Conservation (phyloP, 345 rosid species). For the Lenwebbia sp. region DNA sequence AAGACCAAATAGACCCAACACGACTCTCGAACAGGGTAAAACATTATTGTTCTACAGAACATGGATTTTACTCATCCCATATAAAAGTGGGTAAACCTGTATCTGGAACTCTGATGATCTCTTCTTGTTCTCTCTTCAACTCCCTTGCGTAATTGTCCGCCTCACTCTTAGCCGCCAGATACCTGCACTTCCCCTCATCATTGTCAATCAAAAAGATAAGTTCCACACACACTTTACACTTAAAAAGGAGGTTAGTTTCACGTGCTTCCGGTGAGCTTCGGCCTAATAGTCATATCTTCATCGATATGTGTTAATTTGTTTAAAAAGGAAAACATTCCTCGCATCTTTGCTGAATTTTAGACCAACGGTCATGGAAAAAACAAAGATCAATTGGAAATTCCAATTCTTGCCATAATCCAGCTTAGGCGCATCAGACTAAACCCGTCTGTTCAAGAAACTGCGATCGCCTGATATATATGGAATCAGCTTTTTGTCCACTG, state of each 20-base stretch:
- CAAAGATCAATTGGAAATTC: neutral
- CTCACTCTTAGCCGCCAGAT: constrained; percentile 89
- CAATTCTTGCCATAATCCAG: neutral
- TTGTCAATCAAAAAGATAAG: neutral
- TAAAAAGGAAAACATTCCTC: neutral
- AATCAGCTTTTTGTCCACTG: too few relatives aligned
- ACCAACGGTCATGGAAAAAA: neutral
- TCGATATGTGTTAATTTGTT: neutral
- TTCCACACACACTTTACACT: neutral
- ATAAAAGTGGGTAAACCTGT: constrained; percentile 24
- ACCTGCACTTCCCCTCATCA: constrained; percentile 24
- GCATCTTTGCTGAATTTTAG: neutral
- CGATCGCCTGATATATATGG: too few relatives aligned
- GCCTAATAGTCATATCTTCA: neutral
- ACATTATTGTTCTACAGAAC: neutral
- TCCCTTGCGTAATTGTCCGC: constrained; percentile 79
- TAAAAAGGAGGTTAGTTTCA: neutral
- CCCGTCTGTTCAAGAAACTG: neutral
- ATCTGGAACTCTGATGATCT: constrained; percentile 73
- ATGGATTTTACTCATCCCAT: neutral
- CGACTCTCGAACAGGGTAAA: neutral
- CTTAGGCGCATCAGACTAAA: neutral
- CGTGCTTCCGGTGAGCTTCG: neutral
- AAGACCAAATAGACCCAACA: neutral
- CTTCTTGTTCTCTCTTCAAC: constrained; percentile 76